Conservation (phyloP, 192 early-diverging fungal genomes). For the Linnemannia hyalina region DNA sequence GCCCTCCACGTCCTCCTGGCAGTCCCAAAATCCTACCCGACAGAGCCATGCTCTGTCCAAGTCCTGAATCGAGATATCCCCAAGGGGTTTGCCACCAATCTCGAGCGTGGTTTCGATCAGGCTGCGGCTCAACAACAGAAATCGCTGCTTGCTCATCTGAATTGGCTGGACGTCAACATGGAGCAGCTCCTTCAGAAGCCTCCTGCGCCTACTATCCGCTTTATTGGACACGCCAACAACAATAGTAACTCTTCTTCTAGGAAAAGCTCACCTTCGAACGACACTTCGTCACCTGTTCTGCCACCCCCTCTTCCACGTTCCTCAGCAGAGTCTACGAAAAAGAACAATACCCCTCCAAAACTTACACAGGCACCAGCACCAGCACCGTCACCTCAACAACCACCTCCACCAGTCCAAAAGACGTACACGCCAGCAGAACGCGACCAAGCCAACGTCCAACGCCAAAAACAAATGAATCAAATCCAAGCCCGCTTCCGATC, state of each 20-base stretch:
- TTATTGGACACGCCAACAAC: conserved; percentile 38
- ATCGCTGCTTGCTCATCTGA: conserved; percentile 59
- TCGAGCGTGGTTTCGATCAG: conserved; percentile 71
- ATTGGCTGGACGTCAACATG: conserved; percentile 76
- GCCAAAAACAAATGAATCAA: conserved; percentile 35
- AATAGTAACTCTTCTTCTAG: not conserved
- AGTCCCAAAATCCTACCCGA: conserved; percentile 70
- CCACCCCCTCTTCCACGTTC: conserved; percentile 3
- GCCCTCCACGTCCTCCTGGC: conserved; percentile 70
- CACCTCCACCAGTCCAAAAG: not conserved
- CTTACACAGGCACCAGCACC: not conserved
- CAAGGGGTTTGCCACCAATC: conserved; percentile 61
- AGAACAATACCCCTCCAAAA: not conserved
- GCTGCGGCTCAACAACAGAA: conserved; percentile 52
- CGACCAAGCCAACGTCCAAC: conserved; percentile 23
- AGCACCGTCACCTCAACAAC: not conserved
- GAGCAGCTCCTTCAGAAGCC: conserved; percentile 73
- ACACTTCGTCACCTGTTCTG: not conserved
- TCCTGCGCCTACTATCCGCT: conserved; percentile 68
- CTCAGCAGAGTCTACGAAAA: not conserved
- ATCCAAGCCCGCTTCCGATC: conserved; percentile 33
- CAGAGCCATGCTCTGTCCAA: conserved; percentile 36
- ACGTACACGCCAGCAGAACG: conserved; percentile 20
- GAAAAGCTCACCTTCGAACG: not conserved
- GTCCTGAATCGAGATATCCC: conserved; percentile 69